Conservation (phyloP, 2,329 filamentous ascomycete species). For the Colletotrichum godetiae region DNA sequence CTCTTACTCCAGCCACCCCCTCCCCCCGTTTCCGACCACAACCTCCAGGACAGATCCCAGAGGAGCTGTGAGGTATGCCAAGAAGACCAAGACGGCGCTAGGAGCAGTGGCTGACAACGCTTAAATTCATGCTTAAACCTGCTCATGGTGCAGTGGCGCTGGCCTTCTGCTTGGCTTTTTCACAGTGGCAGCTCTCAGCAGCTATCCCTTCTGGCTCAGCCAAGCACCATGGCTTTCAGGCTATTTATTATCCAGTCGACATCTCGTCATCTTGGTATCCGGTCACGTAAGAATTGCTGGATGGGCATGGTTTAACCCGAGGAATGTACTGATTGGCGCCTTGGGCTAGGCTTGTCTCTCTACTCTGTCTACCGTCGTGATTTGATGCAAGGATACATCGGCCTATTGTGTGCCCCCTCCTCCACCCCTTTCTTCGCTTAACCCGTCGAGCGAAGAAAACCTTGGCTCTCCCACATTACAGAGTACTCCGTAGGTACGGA, state of each 20-base stretch:
- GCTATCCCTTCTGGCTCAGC: background rate
- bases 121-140: conserved; percentile 63
- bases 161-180: conserved; percentile 4
- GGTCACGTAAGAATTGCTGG: too few relatives aligned
- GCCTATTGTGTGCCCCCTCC: background rate
- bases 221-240: background rate
- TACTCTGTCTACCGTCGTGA: conserved; percentile 2
- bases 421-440: background rate
- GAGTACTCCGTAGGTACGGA: too few relatives aligned
- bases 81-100: conserved; percentile 43
- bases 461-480: background rate
- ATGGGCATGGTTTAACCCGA: background rate
- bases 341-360: conserved; percentile 24
- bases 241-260: background rate
- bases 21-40: conserved; percentile 13
- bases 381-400: conserved; percentile 2
- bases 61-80: conserved; percentile 47
- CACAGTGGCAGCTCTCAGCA: background rate
- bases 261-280: background rate
- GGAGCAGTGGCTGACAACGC: conserved; percentile 55
- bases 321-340: background rate
- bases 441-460: background rate
- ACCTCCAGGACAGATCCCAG: conserved; percentile 25
- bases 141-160: conserved; percentile 34
- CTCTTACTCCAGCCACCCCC: conserved; percentile 10